Evolutionary conservation across 2,329 filamentous ascomycete species (phyloP).

Genomic region (Rhynchosporium graminicola): DNA sequence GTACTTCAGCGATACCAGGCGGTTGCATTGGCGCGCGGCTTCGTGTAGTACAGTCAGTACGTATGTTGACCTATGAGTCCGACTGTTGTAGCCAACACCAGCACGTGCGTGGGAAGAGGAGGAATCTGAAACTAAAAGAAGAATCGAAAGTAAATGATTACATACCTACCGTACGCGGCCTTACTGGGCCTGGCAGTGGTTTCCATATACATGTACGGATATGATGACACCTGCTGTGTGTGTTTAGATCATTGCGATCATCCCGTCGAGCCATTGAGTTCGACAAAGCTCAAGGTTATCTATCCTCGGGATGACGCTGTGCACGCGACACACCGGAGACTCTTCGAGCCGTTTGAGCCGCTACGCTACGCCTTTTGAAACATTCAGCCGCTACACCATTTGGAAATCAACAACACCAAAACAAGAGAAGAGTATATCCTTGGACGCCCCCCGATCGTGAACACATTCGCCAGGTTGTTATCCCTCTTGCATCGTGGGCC

Average conservation of each 20-base stretch:
- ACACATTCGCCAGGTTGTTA: too few species aligned
- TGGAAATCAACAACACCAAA: constrained; percentile 14
- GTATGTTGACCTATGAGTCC: not conserved
- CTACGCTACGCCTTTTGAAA: constrained; percentile 8
- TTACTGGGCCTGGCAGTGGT: not conserved
- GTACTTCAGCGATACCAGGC: constrained; percentile 8
- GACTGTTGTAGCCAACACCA: too few species aligned
- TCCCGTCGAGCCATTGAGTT: constrained; percentile 15
- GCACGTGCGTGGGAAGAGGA: not conserved
- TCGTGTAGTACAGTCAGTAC: not conserved
- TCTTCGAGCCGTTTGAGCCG: constrained; percentile 13
- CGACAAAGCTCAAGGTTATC: not conserved
- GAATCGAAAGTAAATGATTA: too few species aligned
- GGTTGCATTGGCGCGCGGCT: constrained; percentile 3
- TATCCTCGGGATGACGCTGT: not conserved
- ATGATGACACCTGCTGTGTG: not conserved
- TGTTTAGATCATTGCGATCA: constrained; percentile 11
- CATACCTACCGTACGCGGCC: constrained; percentile 8
- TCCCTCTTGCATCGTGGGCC: not conserved
- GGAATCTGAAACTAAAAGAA: not conserved
- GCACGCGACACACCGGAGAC: not conserved
- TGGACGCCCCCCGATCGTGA: not conserved
- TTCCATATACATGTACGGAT: not conserved
- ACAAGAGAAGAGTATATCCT: constrained; percentile 10
- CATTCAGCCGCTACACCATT: constrained; percentile 9